Conservation (phyloP, 1,284 basidiomycete species). For the Ustilago xerochloae region DNA sequence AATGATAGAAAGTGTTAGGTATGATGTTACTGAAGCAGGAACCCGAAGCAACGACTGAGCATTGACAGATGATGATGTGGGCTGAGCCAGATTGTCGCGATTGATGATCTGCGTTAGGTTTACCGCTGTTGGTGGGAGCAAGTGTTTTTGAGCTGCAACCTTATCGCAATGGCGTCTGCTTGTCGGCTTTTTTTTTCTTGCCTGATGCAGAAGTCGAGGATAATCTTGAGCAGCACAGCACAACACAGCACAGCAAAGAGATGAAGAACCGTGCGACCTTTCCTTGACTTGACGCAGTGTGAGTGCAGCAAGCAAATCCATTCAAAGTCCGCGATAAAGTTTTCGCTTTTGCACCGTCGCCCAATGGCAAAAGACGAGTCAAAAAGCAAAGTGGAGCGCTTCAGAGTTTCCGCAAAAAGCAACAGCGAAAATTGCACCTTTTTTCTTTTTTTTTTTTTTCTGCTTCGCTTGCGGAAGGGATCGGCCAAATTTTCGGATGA, state of each 20-base stretch:
- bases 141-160: conserved; percentile 4
- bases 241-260: too few relatives aligned
- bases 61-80: not conserved
- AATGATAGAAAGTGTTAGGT: not conserved
- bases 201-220: too few relatives aligned
- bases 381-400: not conserved
- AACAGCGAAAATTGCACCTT: not conserved
- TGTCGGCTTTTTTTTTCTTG: too few relatives aligned
- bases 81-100: not conserved
- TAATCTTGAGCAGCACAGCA: too few relatives aligned
- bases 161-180: conserved; percentile 1
- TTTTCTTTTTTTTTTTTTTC: not conserved
- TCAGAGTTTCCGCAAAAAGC: conserved; percentile 1
- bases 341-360: not conserved
- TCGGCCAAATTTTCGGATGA: conserved; percentile 31
- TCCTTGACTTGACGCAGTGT: not conserved
- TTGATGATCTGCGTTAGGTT: not conserved
- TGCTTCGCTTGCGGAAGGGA: conserved; percentile 3
- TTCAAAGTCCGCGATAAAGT: not conserved
- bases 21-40: not conserved
- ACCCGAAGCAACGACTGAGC: conserved; percentile 10
- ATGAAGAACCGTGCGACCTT: not conserved
- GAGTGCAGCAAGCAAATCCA: not conserved
- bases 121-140: conserved; percentile 5
- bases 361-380: not conserved